A percentile compares a stretch with the other conserved stretches of the same genome.
These are phyloP conservation scores for Coemansia sp. DNA, from an alignment of 192 early-diverging fungal species.

Conservation along the genomic window DNA sequence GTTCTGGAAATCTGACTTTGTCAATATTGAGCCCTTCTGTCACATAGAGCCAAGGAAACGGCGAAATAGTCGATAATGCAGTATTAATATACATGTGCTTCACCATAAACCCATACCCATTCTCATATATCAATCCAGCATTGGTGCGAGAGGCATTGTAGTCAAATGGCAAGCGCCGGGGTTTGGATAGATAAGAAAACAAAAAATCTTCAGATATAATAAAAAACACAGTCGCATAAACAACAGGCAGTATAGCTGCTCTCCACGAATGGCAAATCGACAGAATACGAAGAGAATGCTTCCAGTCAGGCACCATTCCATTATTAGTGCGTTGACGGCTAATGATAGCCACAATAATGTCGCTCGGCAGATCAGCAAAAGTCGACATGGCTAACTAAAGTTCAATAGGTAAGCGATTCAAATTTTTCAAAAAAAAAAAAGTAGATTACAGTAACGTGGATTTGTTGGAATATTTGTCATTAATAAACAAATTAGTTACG, in stretches of 20 bases:
- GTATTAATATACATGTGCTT: not conserved
- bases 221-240: not conserved
- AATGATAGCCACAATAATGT: not conserved
- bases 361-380: not conserved
- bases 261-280: not conserved
- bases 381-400: not conserved
- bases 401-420: not conserved
- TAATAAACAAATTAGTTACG: too few species aligned
- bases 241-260: not conserved
- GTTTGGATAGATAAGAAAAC: too few species aligned
- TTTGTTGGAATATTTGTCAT: too few species aligned
- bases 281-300: not conserved
- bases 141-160: not conserved
- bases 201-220: not conserved
- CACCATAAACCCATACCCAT: not conserved
- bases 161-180: too few species aligned
- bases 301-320: not conserved
- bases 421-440: not conserved
- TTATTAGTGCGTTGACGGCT: not conserved
- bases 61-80: not conserved
- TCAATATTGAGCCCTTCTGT: not conserved
- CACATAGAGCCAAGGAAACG: not conserved
- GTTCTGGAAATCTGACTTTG: not conserved
- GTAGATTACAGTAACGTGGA: too few species aligned
- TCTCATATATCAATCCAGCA: not conserved